These are phyloP conservation scores for Mucor sp. DNA, from an alignment of 371 early-diverging fungal species.

Conservation along the genomic window DNA sequence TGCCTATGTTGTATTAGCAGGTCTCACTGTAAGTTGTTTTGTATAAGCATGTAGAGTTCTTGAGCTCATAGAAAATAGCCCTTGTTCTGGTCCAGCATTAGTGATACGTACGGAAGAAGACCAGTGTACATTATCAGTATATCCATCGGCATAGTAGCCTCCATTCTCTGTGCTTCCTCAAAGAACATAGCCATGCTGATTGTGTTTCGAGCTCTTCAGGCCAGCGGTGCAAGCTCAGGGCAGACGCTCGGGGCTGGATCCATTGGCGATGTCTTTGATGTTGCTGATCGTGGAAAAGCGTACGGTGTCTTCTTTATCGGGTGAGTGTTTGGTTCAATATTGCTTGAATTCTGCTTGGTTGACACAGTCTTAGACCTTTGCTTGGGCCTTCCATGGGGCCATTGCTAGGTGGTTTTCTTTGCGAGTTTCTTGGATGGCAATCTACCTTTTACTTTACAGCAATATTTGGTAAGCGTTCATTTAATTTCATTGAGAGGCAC, in stretches of 20 bases:
- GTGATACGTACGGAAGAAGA: slow-evolving; percentile 61
- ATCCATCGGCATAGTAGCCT: slow-evolving; percentile 53
- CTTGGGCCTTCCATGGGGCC: slow-evolving; percentile 61
- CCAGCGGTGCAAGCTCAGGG: slow-evolving; percentile 65
- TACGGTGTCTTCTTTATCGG: slow-evolving; percentile 36
- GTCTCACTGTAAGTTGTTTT: slow-evolving; percentile 20
- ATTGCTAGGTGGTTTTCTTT: slow-evolving; percentile 56
- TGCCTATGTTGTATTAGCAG: slow-evolving; percentile 32
- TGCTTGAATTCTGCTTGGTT: background rate
- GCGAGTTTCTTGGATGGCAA: slow-evolving; percentile 62
- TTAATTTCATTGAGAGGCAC: no score
- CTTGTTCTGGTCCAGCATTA: slow-evolving; percentile 65
- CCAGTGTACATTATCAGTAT: slow-evolving; percentile 59
- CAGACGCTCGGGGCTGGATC: slow-evolving; percentile 50
- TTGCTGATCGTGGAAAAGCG: slow-evolving; percentile 27
- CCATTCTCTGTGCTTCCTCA: slow-evolving; percentile 62
- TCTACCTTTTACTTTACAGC: slow-evolving; percentile 65
- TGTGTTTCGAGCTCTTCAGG: slow-evolving; percentile 66
- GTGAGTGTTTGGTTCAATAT: background rate
- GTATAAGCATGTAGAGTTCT: background rate
- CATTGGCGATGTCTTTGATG: slow-evolving; percentile 32
- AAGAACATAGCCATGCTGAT: slow-evolving; percentile 54
- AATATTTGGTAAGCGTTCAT: slow-evolving; percentile 25
- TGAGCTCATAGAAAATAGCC: slow-evolving; percentile 22
- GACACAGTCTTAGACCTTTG: slow-evolving; percentile 9